Conservation (phyloP, 305 asterid genomes). For the Fraxinus nigra region DNA sequence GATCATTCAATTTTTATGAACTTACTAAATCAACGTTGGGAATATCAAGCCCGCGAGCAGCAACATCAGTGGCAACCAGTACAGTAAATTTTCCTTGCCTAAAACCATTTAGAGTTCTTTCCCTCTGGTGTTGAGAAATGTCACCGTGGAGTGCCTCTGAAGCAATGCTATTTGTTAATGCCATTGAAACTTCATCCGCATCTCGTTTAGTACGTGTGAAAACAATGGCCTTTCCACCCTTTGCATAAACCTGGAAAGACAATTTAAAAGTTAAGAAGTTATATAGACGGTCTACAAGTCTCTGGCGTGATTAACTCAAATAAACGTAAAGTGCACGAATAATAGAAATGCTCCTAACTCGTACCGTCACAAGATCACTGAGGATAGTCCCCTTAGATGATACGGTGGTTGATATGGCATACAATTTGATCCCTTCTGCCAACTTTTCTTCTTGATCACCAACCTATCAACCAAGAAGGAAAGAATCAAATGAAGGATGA, state of each 20-base stretch:
- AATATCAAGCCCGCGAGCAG: constrained; percentile 97
- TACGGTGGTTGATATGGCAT: constrained; percentile 64
- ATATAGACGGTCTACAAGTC: constrained; percentile 1
- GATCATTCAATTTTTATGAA: constrained; percentile 16
- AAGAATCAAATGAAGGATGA: not conserved
- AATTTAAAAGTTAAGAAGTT: constrained; percentile 7
- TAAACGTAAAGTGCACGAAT: not conserved
- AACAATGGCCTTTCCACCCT: constrained; percentile 91
- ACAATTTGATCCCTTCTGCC: constrained; percentile 96
- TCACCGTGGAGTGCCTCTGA: constrained; percentile 96
- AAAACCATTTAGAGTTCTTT: constrained; percentile 84
- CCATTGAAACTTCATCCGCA: constrained; percentile 89
- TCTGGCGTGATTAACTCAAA: not conserved
- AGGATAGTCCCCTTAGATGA: constrained; percentile 83
- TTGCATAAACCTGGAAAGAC: constrained; percentile 75
- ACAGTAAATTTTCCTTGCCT: constrained; percentile 91
- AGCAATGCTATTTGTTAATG: constrained; percentile 69
- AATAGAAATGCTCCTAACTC: constrained; percentile 19
- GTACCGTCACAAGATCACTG: constrained; percentile 84
- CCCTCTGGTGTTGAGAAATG: constrained; percentile 98
- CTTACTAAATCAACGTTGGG: constrained; percentile 97
- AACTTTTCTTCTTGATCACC: constrained; percentile 88
- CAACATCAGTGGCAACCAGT: constrained; percentile 95
- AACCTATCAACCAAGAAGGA: constrained; percentile 47
- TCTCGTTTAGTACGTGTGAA: constrained; percentile 95